Conservation (phyloP, 1,284 basidiomycete genomes). For the Lentinula novae-zelandiae region DNA sequence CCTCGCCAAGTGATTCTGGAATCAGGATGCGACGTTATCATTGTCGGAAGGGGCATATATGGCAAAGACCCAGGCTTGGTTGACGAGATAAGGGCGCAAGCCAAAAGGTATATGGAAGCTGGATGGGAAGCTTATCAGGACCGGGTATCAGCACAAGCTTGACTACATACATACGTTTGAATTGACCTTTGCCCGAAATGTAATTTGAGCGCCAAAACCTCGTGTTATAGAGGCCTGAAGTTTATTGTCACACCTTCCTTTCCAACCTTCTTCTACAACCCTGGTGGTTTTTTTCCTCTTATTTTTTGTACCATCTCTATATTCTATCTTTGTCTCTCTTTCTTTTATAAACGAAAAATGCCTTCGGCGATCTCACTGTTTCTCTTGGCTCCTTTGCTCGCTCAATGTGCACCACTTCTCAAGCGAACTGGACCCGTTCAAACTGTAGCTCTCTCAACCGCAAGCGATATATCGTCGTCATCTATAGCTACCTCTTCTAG, state of each 20-base stretch:
- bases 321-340: background rate
- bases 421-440: background rate
- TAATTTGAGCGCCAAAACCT: background rate
- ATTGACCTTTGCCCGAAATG: background rate
- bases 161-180: background rate
- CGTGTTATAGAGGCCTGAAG: background rate
- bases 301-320: background rate
- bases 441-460: background rate
- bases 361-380: background rate
- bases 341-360: background rate
- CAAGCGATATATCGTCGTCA: background rate
- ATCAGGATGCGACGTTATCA: slow-evolving; percentile 95
- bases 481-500: background rate
- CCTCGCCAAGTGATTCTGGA: slow-evolving; percentile 82
- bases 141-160: slow-evolving; percentile 22
- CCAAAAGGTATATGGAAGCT: slow-evolving; percentile 78
- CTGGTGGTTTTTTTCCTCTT: background rate
- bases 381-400: background rate
- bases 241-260: background rate
- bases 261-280: background rate
- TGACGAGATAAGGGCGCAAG: slow-evolving; percentile 62
- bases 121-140: slow-evolving; percentile 92
- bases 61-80: slow-evolving; percentile 58
- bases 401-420: slow-evolving; percentile 1
- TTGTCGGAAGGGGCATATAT: slow-evolving; percentile 96